A percentile compares a stretch with the other conserved stretches of the same genome.
Evolutionary conservation across 345 rosid species (phyloP).

Genomic region (Salix dunnii): DNA sequence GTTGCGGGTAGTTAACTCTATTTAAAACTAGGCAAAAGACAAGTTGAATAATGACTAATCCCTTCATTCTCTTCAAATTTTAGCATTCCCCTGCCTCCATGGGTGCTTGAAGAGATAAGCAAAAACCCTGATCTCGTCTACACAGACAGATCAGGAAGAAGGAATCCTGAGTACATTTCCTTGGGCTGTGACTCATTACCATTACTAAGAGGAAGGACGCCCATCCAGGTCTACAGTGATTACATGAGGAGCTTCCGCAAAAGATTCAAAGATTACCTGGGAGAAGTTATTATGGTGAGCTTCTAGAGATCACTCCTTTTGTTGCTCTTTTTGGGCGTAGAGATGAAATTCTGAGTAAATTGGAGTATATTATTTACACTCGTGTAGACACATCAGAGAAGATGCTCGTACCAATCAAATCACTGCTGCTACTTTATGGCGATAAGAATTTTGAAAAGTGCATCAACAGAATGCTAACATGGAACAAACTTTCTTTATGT

Average conservation of each 20-base stretch:
- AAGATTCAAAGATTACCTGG: constrained; percentile 60
- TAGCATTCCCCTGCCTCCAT: constrained; percentile 92
- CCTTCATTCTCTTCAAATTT: constrained; percentile 16
- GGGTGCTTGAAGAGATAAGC: constrained; percentile 94
- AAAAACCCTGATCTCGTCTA: constrained; percentile 87
- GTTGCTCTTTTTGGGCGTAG: not conserved
- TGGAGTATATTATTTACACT: not conserved
- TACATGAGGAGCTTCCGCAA: constrained; percentile 92
- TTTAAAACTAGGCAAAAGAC: not conserved
- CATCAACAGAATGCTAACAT: not conserved
- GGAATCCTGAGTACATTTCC: constrained; percentile 90
- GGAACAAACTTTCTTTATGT: not conserved
- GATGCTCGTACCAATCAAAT: not conserved
- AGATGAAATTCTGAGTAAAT: not conserved
- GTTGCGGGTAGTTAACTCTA: not conserved
- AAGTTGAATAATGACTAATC: not conserved
- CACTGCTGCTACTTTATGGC: not conserved
- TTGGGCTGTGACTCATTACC: constrained; percentile 87
- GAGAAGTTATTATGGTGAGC: constrained; percentile 75
- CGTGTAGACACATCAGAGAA: not conserved
- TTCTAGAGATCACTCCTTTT: constrained; percentile 3
- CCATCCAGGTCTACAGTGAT: constrained; percentile 87
- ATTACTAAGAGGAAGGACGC: constrained; percentile 79
- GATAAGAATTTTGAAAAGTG: not conserved
- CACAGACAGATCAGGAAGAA: constrained; percentile 83